Conservation (phyloP, 805 yeast species). For the Helenozyma baotianmanensis region DNA sequence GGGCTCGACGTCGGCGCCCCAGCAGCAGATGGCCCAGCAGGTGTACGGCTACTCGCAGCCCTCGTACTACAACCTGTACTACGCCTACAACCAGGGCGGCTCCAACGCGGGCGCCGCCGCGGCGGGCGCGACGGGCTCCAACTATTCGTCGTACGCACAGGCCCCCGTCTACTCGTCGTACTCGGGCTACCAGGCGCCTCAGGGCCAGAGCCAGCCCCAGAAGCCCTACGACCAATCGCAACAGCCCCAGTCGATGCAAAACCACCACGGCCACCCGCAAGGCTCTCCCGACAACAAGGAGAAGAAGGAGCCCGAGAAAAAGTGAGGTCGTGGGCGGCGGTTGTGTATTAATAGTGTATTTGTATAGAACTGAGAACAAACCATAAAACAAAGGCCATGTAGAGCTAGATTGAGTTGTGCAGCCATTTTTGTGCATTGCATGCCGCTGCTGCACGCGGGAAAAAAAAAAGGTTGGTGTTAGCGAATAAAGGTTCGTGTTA, state of each 20-base stretch:
- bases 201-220: slow-evolving; percentile 8
- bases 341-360: slow-evolving; percentile 10
- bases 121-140: slow-evolving; percentile 5
- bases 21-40: slow-evolving; percentile 11
- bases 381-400: too few relatives aligned
- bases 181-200: slow-evolving; percentile 12
- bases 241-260: slow-evolving; percentile 9
- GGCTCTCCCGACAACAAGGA: slow-evolving; percentile 13
- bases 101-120: slow-evolving; percentile 5
- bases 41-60: slow-evolving; percentile 18
- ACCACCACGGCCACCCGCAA: slow-evolving; percentile 8
- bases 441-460: too few relatives aligned
- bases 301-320: slow-evolving; percentile 14
- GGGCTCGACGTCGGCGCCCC: slow-evolving; percentile 9
- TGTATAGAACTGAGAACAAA: slow-evolving; percentile 10
- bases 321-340: too few relatives aligned
- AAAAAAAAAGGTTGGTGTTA: too few relatives aligned
- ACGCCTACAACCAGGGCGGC: slow-evolving; percentile 36
- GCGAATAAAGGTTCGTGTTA: too few relatives aligned
- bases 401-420: too few relatives aligned
- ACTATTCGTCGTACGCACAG: slow-evolving; percentile 15
- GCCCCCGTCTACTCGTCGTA: slow-evolving; percentile 15
- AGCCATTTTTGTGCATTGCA: too few relatives aligned
- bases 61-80: slow-evolving; percentile 36
- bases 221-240: slow-evolving; percentile 12